Percentiles rank a stretch among this genome's conserved stretches.
phyloP scores from a whole-genome alignment of 306 rosid genomes.

The Corylus avellana region DNA sequence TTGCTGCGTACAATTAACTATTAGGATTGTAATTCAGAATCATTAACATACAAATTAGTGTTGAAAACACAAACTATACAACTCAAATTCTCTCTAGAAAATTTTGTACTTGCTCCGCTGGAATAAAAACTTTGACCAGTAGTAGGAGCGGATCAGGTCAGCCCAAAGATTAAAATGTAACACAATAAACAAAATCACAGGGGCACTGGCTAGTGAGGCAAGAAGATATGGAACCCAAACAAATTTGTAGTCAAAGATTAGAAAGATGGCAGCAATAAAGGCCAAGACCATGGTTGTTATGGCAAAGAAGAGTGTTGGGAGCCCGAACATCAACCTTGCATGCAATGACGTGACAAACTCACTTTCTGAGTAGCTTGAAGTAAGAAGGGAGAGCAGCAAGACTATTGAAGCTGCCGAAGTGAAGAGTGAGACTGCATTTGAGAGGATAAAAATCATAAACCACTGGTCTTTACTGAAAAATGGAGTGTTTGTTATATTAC shows the following conservation, averaged over 20 bases:
- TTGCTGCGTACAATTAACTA: background rate
- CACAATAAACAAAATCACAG: slow-evolving; percentile 1
- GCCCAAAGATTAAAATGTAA: background rate
- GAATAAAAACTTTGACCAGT: slow-evolving; percentile 8
- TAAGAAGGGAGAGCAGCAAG: slow-evolving; percentile 5
- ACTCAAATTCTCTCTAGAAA: background rate
- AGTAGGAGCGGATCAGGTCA: background rate
- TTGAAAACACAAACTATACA: background rate
- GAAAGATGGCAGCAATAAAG: slow-evolving; percentile 13
- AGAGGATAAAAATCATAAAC: too few relatives aligned
- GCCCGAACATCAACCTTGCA: background rate
- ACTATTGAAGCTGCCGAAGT: slow-evolving; percentile 4
- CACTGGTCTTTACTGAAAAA: too few relatives aligned
- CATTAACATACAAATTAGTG: background rate
- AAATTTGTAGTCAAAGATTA: slow-evolving; percentile 8
- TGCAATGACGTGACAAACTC: background rate
- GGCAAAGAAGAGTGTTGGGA: background rate
- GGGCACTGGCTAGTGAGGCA: background rate
- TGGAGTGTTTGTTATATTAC: too few relatives aligned
- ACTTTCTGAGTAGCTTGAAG: background rate
- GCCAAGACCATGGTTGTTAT: background rate
- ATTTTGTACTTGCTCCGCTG: background rate
- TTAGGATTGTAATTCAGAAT: too few relatives aligned
- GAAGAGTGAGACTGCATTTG: slow-evolving; percentile 2
- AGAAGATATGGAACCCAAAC: slow-evolving; percentile 13